phyloP scores from a whole-genome alignment of 495 filamentous ascomycete genomes.

The Trichoderma gamsii region DNA sequence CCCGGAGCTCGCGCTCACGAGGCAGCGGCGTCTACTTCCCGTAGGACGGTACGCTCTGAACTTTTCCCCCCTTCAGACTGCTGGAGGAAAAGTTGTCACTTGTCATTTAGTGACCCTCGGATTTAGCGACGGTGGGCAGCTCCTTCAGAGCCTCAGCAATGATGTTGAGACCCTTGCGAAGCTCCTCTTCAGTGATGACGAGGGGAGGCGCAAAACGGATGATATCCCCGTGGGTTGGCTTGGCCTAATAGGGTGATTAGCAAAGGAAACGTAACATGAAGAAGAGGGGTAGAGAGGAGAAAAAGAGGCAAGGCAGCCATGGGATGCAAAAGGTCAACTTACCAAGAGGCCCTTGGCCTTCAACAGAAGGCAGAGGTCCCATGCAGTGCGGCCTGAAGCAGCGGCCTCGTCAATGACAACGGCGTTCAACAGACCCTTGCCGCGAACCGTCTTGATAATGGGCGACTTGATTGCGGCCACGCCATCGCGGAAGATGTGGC shows the following conservation, averaged over 20 bases:
- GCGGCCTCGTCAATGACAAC: constrained; percentile 92
- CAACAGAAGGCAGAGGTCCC: constrained; percentile 93
- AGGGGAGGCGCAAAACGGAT: constrained; percentile 88
- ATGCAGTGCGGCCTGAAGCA: constrained; percentile 80
- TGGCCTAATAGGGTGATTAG: constrained; percentile 55
- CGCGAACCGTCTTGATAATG: constrained; percentile 75
- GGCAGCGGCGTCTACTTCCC: constrained; percentile 10
- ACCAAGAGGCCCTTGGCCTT: constrained; percentile 94
- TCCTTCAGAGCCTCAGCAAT: constrained; percentile 70
- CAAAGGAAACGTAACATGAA: constrained; percentile 19
- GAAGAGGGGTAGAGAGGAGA: background rate
- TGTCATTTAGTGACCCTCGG: constrained; percentile 15
- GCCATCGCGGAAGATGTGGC: constrained; percentile 76
- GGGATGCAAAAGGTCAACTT: constrained; percentile 24
- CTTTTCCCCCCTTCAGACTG: background rate
- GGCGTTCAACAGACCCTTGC: constrained; percentile 92
- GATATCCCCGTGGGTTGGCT: constrained; percentile 98
- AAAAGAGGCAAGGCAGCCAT: constrained; percentile 15
- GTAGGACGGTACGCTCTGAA: constrained; percentile 8
- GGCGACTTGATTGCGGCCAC: constrained; percentile 64
- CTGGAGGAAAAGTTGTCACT: background rate
- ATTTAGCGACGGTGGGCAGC: constrained; percentile 38
- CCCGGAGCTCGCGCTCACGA: constrained; percentile 14
- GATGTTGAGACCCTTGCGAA: constrained; percentile 66
- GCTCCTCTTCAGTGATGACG: constrained; percentile 80